A percentile compares a stretch with the other conserved stretches of the same genome.
Conservation (phyloP, 768 basidiomycete species). For the Crepidotus variabilis region DNA sequence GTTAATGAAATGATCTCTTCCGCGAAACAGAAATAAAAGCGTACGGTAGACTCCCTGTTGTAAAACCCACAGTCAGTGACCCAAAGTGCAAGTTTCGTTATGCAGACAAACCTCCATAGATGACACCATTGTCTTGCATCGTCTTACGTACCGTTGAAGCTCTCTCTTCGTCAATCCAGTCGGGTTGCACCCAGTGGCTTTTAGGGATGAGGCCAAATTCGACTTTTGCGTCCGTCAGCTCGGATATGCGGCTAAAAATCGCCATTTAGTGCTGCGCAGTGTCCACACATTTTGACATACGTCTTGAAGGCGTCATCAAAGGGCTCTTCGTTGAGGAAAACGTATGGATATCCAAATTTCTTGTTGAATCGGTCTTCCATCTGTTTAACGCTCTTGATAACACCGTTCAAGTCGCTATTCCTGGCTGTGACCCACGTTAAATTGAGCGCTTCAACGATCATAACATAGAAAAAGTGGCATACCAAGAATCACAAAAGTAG, state of each 20-base stretch:
- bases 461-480: conserved; percentile 8
- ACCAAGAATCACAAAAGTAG: conserved; percentile 78
- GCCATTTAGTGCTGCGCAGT: not conserved
- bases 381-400: conserved; percentile 64
- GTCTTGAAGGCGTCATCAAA: conserved; percentile 73
- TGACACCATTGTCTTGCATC: conserved; percentile 64
- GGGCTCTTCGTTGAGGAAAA: conserved; percentile 80
- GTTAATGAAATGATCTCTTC: not conserved
- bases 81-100: not conserved
- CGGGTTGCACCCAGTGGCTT: conserved; percentile 80
- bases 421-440: conserved; percentile 35
- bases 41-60: conserved; percentile 71
- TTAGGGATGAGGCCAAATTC: conserved; percentile 76
- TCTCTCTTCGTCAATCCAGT: conserved; percentile 72
- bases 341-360: conserved; percentile 76
- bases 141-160: conserved; percentile 59
- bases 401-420: conserved; percentile 56
- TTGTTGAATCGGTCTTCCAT: conserved; percentile 92
- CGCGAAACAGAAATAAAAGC: conserved; percentile 16
- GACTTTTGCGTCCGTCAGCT: conserved; percentile 58
- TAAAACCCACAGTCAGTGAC: conserved; percentile 2
- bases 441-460: not conserved
- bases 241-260: conserved; percentile 42
- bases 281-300: conserved; percentile 23
- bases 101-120: conserved; percentile 54